phyloP scores from a whole-genome alignment of 768 basidiomycete genomes.

The Amanita phalloides region DNA sequence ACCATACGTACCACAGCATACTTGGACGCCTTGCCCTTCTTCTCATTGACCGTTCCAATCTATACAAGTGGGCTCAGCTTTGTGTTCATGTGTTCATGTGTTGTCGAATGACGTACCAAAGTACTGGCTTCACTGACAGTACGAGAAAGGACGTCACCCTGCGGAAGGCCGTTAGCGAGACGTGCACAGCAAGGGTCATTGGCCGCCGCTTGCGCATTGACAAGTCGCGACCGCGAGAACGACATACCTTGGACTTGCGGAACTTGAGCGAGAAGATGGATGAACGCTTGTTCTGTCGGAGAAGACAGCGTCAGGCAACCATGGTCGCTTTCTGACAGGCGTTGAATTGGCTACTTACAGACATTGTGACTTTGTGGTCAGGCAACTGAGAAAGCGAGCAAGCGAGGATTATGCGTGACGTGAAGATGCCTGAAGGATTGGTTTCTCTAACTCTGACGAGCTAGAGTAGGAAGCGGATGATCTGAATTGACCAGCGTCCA shows the following conservation, averaged over 20 bases:
- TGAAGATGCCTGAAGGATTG: neutral
- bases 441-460: conserved; percentile 1
- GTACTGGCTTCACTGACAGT: neutral
- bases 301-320: neutral
- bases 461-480: neutral
- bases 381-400: no score
- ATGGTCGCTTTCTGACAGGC: neutral
- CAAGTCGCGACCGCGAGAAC: neutral
- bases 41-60: neutral
- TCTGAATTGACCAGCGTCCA: neutral
- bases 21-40: neutral
- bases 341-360: neutral
- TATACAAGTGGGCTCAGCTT: neutral
- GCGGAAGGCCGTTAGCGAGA: neutral
- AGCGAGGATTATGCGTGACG: neutral
- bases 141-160: neutral
- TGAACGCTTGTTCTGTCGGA: neutral
- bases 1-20: neutral
- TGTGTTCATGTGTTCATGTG: neutral
- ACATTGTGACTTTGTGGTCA: neutral
- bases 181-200: no score
- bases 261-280: neutral
- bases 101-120: neutral
- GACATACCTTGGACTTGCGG: conserved; percentile 1
- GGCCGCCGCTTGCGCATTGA: neutral